A percentile compares a stretch with the other conserved stretches of the same genome.
Conservation (phyloP, 148 eudicot genomes). For the Chenopodium formosanum region DNA sequence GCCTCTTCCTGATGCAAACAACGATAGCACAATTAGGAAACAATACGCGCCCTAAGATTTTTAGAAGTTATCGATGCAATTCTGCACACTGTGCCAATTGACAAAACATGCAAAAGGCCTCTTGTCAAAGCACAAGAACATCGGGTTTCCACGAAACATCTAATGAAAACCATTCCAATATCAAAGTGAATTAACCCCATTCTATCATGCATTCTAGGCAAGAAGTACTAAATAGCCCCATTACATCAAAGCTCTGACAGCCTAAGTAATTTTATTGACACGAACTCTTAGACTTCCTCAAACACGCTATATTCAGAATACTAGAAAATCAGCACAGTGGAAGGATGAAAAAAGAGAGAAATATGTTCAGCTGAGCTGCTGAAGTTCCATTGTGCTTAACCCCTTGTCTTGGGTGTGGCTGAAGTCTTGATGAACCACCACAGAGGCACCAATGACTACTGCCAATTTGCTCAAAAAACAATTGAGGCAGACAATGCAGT, state of each 20-base stretch:
- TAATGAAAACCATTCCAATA: too few relatives aligned
- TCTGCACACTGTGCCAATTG: not conserved
- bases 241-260: not conserved
- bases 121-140: not conserved
- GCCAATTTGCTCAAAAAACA: not conserved
- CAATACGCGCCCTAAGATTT: not conserved
- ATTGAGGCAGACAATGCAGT: not conserved
- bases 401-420: not conserved
- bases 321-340: too few relatives aligned
- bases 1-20: conserved; percentile 52
- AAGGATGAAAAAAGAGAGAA: too few relatives aligned
- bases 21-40: not conserved
- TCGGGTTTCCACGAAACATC: not conserved
- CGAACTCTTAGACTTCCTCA: not conserved
- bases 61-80: not conserved
- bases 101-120: not conserved
- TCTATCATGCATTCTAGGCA: not conserved
- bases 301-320: too few relatives aligned
- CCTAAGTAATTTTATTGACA: not conserved
- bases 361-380: too few relatives aligned
- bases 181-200: not conserved
- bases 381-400: not conserved
- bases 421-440: not conserved
- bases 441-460: not conserved
- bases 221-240: not conserved